phyloP scores from a whole-genome alignment of 2,329 filamentous ascomycete genomes.

The Arthrobotrys megalospora region DNA sequence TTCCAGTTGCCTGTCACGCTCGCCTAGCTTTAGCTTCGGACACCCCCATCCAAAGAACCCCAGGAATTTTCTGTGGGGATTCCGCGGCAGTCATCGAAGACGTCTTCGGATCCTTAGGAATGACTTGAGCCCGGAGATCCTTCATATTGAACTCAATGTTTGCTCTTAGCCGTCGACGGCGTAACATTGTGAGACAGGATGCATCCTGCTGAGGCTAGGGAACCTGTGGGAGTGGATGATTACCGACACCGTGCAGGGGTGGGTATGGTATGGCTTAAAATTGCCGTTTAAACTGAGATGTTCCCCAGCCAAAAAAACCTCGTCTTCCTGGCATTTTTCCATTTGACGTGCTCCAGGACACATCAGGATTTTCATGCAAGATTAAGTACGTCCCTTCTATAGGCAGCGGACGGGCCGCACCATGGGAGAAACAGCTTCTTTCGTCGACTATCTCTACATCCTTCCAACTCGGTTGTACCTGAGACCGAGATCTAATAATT shows the following conservation, averaged over 20 bases:
- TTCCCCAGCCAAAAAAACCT: slow-evolving; percentile 50
- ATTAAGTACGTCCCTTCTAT: slow-evolving; percentile 60
- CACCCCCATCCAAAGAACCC: slow-evolving; percentile 26
- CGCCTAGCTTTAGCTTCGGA: slow-evolving; percentile 49
- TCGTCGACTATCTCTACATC: slow-evolving; percentile 55
- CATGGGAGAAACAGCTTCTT: slow-evolving; percentile 59
- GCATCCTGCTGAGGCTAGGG: slow-evolving; percentile 51
- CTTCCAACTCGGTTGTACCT: slow-evolving; percentile 51
- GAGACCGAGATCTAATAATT: slow-evolving; percentile 52
- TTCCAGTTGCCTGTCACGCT: slow-evolving; percentile 48
- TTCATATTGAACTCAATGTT: slow-evolving; percentile 47
- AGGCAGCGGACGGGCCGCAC: slow-evolving; percentile 61
- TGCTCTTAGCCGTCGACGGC: slow-evolving; percentile 45
- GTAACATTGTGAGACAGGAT: slow-evolving; percentile 51
- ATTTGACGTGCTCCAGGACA: slow-evolving; percentile 60
- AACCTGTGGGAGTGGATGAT: slow-evolving; percentile 53
- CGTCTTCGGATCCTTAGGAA: slow-evolving; percentile 51
- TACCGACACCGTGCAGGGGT: slow-evolving; percentile 56
- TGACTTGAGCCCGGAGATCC: slow-evolving; percentile 32
- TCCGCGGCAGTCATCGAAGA: slow-evolving; percentile 30
- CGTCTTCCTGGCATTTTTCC: slow-evolving; percentile 57
- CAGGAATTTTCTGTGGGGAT: slow-evolving; percentile 42
- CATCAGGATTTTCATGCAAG: slow-evolving; percentile 61
- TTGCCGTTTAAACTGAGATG: slow-evolving; percentile 58
- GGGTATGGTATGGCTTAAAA: slow-evolving; percentile 59